Evolutionary conservation across 352 stramenopile genomes (phyloP), one percentile per base, ranked within the genome.

Genomic region (Pseudoperonospora humuli): DNA sequence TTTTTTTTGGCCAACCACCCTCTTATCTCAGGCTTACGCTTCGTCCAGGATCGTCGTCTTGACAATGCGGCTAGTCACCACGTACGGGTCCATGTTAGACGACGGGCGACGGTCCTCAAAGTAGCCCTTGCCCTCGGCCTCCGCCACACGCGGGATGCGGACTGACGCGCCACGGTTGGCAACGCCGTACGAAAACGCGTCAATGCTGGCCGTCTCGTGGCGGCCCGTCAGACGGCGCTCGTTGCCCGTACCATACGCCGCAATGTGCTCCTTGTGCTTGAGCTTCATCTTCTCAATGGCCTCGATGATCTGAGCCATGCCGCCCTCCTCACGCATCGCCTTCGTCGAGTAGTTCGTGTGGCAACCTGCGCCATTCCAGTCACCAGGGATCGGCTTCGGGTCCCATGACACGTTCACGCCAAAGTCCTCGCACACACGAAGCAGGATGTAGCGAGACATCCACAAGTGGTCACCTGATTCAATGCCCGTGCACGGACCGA

Each of bases 81-180:
- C 70, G 75, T 99, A 99, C 43, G 96, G 96, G 80, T 99, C 96
- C 75, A 96, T 95, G 80, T 99, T 99, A 61, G 95, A 98, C 32
- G 92, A 84, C 26, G 96, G 96, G 50, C 96, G 86, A 58, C 96
- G 86, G 70, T 98, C 95, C 72, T 98, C 95, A 60, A 93, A 91
- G 78, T 94, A 93, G 55, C 82, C 82, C 70, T 96, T 96, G 51
- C 86, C 83, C 43, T 97, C 88, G 24, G 70, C 71, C 65, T 96
- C 77, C 6, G 89, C 94, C 43, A 94, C 69, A 42, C 90, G 76
- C 44, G 89, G 89, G 57, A 98, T 97, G 45, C 93, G 83, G 29
- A 96, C 75, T 21, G 85, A 97, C 8, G 93, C 92, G 28, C 95
- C 95, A 52, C 95, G 93, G 76, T 99, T 97, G 40, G 95, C 95